Evolutionary conservation across 1,284 basidiomycete species (phyloP), one percentile per base, ranked within the genome.

Genomic region (Leccinum proliferum): DNA sequence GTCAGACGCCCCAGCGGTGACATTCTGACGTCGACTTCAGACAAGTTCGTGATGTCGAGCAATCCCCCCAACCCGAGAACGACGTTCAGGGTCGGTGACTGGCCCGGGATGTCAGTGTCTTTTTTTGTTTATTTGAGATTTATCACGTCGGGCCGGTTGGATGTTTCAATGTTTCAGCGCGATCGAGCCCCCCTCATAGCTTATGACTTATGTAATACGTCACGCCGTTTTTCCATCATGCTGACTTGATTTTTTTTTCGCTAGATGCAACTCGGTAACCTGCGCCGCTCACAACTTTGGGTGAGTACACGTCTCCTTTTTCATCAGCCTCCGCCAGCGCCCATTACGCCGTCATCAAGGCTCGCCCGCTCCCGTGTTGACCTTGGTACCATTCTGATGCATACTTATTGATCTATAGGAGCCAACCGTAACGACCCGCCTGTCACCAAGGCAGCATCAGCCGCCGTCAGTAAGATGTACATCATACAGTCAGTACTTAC

Each of bases 1-100:
- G 32, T 55, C 9, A 63, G 66, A 35, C 62, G 62, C 35, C 53
- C 60, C 15, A 10, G 15, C n/a, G n/a, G 61, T 2, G 63, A 63
- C n/a, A 50, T 58, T 21, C 65, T 58, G 5, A 2, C 14, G 14
- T 32, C 25, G 12, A 32, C 2, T 15, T 10, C 60, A 4, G 68
- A 71, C 55, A 78, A 81, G 32, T 88, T 83, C 67, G 79, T 83
- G 8, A 78, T 91, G 60, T 90, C 88, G 6, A 84, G 75, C 70
- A 92, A 91, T 68, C 88, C 89, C 2, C 89, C 89, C 3, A 90
- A 89, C 69, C 85, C 88, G n/a, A 82, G 83, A 68, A 83, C 83
- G 3, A 84, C 77, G 67, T 92, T 91, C 74, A 78, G 90, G 65
- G 76, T 82, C 2, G 90, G 90, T 4, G 89, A 92, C 68, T 92